phyloP scores from a whole-genome alignment of 805 yeast genomes.

The Candida koratica region DNA sequence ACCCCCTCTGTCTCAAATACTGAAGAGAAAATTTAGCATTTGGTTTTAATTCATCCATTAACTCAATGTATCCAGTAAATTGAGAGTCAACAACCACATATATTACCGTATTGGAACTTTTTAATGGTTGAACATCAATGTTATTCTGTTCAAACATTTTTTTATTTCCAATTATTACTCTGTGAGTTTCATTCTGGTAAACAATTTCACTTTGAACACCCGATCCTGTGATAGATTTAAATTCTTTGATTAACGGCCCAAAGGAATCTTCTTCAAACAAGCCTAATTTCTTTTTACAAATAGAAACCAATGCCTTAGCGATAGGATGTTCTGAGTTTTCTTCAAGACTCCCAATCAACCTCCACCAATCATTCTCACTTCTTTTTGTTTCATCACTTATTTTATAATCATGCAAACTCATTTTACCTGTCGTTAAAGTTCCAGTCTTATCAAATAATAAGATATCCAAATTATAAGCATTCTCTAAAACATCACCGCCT shows the following conservation, averaged over 20 bases:
- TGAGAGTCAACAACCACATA: conserved; percentile 55
- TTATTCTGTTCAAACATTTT: conserved; percentile 14
- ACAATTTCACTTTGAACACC: conserved; percentile 42
- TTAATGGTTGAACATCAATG: conserved; percentile 9
- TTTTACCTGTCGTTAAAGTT: conserved; percentile 81
- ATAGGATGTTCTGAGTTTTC: conserved; percentile 81
- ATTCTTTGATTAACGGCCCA: conserved; percentile 26
- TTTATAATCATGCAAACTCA: conserved; percentile 40
- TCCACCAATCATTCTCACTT: conserved; percentile 44
- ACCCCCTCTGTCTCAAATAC: conserved; percentile 48
- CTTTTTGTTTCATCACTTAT: conserved; percentile 1
- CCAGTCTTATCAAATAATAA: conserved; percentile 95
- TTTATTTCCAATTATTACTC: conserved; percentile 53
- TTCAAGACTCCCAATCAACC: conserved; percentile 57
- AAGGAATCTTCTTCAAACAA: conserved; percentile 33
- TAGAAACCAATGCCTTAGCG: conserved; percentile 61
- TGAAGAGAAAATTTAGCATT: conserved; percentile 61
- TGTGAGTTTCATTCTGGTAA: conserved; percentile 15
- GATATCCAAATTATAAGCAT: conserved; percentile 56
- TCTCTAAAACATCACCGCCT: conserved; percentile 87
- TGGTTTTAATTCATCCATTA: conserved; percentile 63
- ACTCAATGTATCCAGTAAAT: conserved; percentile 61
- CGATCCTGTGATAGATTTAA: conserved; percentile 40
- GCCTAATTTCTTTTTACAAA: conserved; percentile 26
- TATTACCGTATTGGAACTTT: conserved; percentile 42